Base-by-base conservation (phyloP, 2,329 filamentous ascomycete species). In the Fusarium robinianum region DNA sequence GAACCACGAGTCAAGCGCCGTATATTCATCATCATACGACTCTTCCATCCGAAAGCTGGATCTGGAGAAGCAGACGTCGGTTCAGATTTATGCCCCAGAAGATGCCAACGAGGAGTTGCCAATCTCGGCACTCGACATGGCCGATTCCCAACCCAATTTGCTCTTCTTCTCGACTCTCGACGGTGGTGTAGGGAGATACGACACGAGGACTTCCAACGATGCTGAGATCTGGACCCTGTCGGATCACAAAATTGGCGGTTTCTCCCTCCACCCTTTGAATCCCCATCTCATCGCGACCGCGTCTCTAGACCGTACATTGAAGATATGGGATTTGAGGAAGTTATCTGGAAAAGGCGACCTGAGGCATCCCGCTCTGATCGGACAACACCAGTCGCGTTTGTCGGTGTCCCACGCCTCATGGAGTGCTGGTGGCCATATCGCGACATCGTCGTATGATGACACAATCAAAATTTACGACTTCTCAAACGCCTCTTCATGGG, bases 191-290 rank as follows among this genome's bases (percentile, higher is more conserved):
- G 91, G 91, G 0, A 83, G 87, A 1, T 84, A 94, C 61, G 94
- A 99, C 61, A 77, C 86, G 41, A 83, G 92, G 6, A 76, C 79
- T 0, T 71, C 75, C 0, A 67, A 76, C 0, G 70, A 70, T 6
- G 75, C 81, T 3, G 80, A 90, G 11, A 72, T 87, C 2, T 95
- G 89, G 79, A 77, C 81, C 7, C 73, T 97, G 0, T 87, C 85
- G 0, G 90, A 95, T 39, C 91, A 95, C 67, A 99, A 99, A 63
- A 96, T 99, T 40, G 94, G 94, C 12, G 94, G 94, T 1, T 97
- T 97, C 67, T 87, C 85, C 0, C 69, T 96, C 2, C 85, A 95
- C 59, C 92, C 94, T 0, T 67, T 84, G 0, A 79, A 90, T 3
- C 84, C 90, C 0, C 88, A 97, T 62, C 80, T 96, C 4, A 70